Conservation (phyloP, 2,329 filamentous ascomycete genomes). For the Allantophomopsis cytisporea region DNA sequence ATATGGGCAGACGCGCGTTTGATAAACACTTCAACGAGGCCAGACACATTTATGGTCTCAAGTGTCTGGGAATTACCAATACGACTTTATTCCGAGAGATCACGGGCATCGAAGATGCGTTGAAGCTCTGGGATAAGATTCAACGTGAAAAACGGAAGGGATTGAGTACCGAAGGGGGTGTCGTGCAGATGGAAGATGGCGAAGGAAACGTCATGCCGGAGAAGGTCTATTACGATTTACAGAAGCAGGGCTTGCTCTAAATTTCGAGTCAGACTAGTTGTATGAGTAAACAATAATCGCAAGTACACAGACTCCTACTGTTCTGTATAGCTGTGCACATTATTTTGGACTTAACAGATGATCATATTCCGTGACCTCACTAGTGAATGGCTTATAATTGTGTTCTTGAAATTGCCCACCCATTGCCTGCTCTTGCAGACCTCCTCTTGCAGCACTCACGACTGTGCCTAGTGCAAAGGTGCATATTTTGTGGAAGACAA, state of each 20-base stretch:
- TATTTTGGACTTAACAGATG: no score
- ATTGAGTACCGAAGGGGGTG: conserved; percentile 62
- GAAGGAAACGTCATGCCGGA: conserved; percentile 99
- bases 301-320: no score
- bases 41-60: conserved; percentile 83
- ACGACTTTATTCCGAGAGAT: conserved; percentile 89
- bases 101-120: conserved; percentile 77
- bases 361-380: no score
- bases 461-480: no score
- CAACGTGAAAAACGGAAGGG: conserved; percentile 72
- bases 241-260: conserved; percentile 76
- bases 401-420: no score
- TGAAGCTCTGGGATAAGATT: conserved; percentile 86
- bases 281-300: no score
- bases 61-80: conserved; percentile 87
- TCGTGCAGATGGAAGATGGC: conserved; percentile 97
- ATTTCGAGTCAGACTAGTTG: no score
- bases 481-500: no score
- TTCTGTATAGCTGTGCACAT: no score
- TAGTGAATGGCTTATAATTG: no score
- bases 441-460: no score
- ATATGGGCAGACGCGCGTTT: conserved; percentile 90
- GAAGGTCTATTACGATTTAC: conserved; percentile 92
- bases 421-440: no score
- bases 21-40: conserved; percentile 98